Conservation (phyloP, 1,139 yeast genomes). For the Suhomyces bokatorum region DNA sequence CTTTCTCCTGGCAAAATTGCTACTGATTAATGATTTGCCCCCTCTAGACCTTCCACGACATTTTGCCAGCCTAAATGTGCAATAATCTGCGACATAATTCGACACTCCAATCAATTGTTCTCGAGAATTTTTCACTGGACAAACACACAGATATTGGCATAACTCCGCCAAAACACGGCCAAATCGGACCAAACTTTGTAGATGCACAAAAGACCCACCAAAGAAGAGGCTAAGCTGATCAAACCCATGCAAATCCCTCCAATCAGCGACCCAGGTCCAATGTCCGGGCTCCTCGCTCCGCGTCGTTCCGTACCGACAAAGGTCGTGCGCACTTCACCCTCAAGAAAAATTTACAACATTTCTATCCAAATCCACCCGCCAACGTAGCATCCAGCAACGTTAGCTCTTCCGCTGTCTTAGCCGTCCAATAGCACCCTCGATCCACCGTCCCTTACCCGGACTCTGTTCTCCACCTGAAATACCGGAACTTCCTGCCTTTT, state of each 20-base stretch:
- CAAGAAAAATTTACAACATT: slow-evolving; percentile 9
- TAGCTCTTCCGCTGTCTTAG: background rate
- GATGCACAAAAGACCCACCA: background rate
- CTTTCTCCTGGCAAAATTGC: background rate
- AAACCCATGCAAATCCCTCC: background rate
- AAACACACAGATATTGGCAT: background rate
- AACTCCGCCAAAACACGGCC: background rate
- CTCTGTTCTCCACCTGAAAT: background rate
- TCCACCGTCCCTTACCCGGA: background rate
- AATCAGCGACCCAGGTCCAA: background rate
- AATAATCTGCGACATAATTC: background rate
- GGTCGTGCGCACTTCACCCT: slow-evolving; percentile 6
- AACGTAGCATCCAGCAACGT: slow-evolving; percentile 10
- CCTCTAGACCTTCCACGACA: background rate
- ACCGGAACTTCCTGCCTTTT: background rate
- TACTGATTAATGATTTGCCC: background rate
- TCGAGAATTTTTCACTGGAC: slow-evolving; percentile 1
- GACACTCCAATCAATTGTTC: background rate
- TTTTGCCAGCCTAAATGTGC: background rate
- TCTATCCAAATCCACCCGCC: slow-evolving; percentile 3
- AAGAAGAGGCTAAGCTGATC: background rate
- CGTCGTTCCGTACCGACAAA: slow-evolving; percentile 1
- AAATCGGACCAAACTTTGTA: background rate
- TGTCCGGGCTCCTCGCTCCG: background rate
- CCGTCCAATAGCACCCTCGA: background rate